phyloP scores from a whole-genome alignment of 805 yeast genomes.

The Starmerella sp. region DNA sequence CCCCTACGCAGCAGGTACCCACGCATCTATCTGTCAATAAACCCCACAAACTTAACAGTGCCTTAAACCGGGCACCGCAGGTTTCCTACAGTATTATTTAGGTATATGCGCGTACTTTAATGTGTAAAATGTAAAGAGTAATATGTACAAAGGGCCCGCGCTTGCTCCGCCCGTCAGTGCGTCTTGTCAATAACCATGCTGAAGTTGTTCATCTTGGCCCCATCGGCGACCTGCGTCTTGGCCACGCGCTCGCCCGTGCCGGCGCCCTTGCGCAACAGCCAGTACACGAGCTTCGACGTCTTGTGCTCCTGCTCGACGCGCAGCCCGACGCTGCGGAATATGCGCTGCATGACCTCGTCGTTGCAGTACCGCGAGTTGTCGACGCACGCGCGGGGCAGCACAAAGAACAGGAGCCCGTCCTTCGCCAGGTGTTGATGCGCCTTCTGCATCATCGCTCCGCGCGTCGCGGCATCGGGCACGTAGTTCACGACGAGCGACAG shows the following conservation, averaged over 20 bases:
- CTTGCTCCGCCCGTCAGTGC: too few relatives aligned
- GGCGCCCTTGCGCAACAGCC: conserved; percentile 48
- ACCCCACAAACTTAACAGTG: too few relatives aligned
- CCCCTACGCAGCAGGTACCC: too few relatives aligned
- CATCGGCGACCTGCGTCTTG: conserved; percentile 39
- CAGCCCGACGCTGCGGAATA: conserved; percentile 57
- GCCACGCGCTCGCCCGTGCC: conserved; percentile 13
- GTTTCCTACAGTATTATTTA: too few relatives aligned
- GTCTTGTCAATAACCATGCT: conserved; percentile 32
- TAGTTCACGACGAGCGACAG: conserved; percentile 82
- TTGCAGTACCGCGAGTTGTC: conserved; percentile 70
- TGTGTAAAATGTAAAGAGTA: too few relatives aligned
- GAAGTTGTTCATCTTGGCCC: conserved; percentile 59
- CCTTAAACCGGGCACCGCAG: too few relatives aligned
- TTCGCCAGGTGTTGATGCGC: conserved; percentile 44
- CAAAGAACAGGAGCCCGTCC: conserved; percentile 46
- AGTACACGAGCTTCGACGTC: conserved; percentile 63
- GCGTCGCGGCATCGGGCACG: conserved; percentile 55
- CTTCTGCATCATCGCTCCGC: conserved; percentile 70
- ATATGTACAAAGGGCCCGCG: too few relatives aligned
- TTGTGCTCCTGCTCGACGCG: conserved; percentile 37
- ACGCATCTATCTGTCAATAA: too few relatives aligned
- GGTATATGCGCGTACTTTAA: too few relatives aligned
- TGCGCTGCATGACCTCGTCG: conserved; percentile 31
- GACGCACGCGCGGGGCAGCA: conserved; percentile 80